Evolutionary conservation across 1,284 basidiomycete species (phyloP), one percentile per base, ranked within the genome.

Genomic region (Trichosporon ovoides): DNA sequence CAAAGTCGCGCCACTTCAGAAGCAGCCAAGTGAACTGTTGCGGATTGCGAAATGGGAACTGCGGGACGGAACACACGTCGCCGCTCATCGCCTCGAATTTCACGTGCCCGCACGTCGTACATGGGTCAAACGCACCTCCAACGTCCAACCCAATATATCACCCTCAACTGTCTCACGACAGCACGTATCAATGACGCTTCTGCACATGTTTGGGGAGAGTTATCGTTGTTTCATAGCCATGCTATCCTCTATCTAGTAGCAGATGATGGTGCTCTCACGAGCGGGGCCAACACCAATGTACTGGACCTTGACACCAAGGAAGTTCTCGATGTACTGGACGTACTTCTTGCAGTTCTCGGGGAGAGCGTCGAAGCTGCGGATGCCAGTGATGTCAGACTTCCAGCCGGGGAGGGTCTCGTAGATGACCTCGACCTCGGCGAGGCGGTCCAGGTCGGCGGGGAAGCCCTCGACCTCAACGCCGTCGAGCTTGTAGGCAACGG

Each of bases 371-470:
- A 87, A 96, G 52, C 80, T 81, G 49, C 75, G 85, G 61, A 81
- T 79, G 2, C 82, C 77, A 53, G 83, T 83, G 70, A 98, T 98
- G 56, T 87, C 84, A 9, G 82, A 79, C 77, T 93, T 82, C 96
- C 96, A 99, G 38, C 96, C 96, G 3, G 92, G 88, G 7, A 98
- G 78, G 2, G 90, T 94, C 65, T 86, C 85, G 79, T 98, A 98
- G 64, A 85, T 82, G 49, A 98, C 95, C 58, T 91, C 83, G 19
- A 95, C 91, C 63, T 84, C 81, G 19, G 83, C 85, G 19, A 97
- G 82, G 35, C 87, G 77, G 63, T 91, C 91, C 48, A 98, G 83
- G 77, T 97, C 87, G 64, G 94, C 94, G 61, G 95, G 95, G 83
- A 98, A 98, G 38, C 90, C 87, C 14, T 81, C 73, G 19, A 96